Percentiles rank a stretch among this genome's conserved stretches.
Evolutionary conservation across 345 rosid genomes (phyloP).

Genomic region (Sisymbrium altissimum): DNA sequence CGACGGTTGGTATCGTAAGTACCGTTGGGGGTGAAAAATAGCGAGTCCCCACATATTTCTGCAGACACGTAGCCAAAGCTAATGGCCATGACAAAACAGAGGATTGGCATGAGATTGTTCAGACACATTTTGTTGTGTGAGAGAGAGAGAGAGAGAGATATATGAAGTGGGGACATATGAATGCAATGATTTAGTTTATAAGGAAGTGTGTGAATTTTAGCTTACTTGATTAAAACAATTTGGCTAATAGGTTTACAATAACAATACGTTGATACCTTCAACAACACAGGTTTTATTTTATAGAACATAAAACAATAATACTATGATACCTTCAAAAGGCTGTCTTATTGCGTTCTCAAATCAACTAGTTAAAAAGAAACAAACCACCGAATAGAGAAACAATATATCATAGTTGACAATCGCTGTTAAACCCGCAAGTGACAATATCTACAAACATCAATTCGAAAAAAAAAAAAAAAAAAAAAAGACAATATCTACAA

Average conservation of each 20-base stretch:
- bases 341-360: too few relatives aligned
- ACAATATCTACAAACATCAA: too few relatives aligned
- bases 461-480: too few relatives aligned
- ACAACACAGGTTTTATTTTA: too few relatives aligned
- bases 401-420: too few relatives aligned
- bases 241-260: background rate
- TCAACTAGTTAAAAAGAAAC: too few relatives aligned
- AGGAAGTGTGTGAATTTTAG: background rate
- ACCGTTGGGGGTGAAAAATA: background rate
- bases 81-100: background rate
- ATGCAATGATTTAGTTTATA: background rate
- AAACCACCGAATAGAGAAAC: too few relatives aligned
- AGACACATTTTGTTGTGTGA: conserved; percentile 1
- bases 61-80: background rate
- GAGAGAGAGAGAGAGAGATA: background rate
- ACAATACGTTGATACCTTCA: too few relatives aligned
- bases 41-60: background rate
- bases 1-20: background rate
- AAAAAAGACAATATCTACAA: too few relatives aligned
- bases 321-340: too few relatives aligned
- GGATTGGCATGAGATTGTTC: background rate
- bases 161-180: background rate
- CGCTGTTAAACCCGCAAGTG: too few relatives aligned
- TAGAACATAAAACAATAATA: too few relatives aligned
- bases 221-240: background rate